Conservation (phyloP, 306 rosid species). For the Pyrus communis region DNA sequence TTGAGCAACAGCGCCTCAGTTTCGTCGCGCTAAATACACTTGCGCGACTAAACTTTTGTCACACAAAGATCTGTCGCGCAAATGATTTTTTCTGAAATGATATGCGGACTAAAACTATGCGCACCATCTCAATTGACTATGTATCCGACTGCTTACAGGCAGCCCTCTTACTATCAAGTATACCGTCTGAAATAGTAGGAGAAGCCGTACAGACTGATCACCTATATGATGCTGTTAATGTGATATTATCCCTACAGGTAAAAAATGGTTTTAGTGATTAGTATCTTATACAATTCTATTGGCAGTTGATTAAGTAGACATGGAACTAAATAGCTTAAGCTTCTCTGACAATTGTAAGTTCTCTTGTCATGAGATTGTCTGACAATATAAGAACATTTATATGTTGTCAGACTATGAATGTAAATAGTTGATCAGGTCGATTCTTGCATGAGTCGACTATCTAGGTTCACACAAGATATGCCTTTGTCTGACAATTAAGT, state of each 20-base stretch:
- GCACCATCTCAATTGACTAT: background rate
- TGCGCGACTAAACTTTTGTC: too few species aligned
- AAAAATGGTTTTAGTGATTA: background rate
- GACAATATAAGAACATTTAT: background rate
- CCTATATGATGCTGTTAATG: slow-evolving; percentile 45
- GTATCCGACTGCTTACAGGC: slow-evolving; percentile 25
- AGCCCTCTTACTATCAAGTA: slow-evolving; percentile 43
- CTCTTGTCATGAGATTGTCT: background rate
- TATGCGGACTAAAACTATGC: too few species aligned
- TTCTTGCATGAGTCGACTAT: background rate
- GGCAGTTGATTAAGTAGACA: background rate
- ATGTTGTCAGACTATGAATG: background rate
- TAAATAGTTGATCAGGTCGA: background rate
- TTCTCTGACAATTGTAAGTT: background rate
- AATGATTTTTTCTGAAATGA: too few species aligned
- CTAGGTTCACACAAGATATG: background rate
- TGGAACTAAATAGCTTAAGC: background rate
- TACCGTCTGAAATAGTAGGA: slow-evolving; percentile 50
- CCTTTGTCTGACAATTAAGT: background rate
- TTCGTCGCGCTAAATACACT: too few species aligned
- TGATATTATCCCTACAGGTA: slow-evolving; percentile 65
- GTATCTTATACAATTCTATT: background rate
- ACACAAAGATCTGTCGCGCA: too few species aligned
- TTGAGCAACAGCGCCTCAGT: too few species aligned
- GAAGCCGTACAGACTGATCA: slow-evolving; percentile 26